Evolutionary conservation across 768 basidiomycete genomes (phyloP).

Genomic region (Cantharellus cinnabarinus): DNA sequence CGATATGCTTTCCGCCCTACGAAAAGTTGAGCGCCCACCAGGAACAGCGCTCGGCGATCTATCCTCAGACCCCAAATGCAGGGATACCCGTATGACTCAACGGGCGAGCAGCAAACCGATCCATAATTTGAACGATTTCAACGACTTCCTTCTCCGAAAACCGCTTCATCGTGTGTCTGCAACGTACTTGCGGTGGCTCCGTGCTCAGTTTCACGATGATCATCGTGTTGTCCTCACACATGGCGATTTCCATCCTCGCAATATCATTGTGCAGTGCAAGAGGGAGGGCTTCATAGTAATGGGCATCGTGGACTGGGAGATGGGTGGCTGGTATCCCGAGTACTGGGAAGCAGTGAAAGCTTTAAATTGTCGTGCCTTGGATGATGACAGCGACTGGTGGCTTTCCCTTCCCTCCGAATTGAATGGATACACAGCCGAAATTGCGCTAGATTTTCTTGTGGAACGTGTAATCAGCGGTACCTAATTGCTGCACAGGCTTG

Average conservation of each 20-base stretch:
- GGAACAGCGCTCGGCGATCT: neutral
- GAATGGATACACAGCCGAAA: neutral
- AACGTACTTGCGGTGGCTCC: slow-evolving; percentile 6
- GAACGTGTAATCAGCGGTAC: neutral
- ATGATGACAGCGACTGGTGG: slow-evolving; percentile 12
- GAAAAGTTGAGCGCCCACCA: neutral
- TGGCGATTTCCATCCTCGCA: slow-evolving; percentile 2
- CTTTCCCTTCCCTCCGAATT: slow-evolving; percentile 8
- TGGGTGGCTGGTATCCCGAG: slow-evolving; percentile 7
- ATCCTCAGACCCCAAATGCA: neutral
- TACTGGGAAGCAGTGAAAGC: slow-evolving; percentile 10
- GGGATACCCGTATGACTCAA: neutral
- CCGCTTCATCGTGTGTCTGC: neutral
- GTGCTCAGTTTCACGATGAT: slow-evolving; percentile 6
- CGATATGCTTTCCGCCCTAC: neutral
- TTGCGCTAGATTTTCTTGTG: neutral
- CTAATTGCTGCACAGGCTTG: too few relatives aligned
- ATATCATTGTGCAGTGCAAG: slow-evolving; percentile 3
- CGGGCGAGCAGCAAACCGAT: neutral
- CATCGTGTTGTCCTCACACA: slow-evolving; percentile 6
- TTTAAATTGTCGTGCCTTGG: slow-evolving; percentile 7
- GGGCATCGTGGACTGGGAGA: slow-evolving; percentile 9
- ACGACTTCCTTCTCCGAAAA: neutral
- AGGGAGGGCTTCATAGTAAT: neutral
- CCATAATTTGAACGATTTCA: neutral